These are phyloP conservation scores for Penicillium daleae DNA, from an alignment of 495 filamentous ascomycete species.

Conservation along the genomic window DNA sequence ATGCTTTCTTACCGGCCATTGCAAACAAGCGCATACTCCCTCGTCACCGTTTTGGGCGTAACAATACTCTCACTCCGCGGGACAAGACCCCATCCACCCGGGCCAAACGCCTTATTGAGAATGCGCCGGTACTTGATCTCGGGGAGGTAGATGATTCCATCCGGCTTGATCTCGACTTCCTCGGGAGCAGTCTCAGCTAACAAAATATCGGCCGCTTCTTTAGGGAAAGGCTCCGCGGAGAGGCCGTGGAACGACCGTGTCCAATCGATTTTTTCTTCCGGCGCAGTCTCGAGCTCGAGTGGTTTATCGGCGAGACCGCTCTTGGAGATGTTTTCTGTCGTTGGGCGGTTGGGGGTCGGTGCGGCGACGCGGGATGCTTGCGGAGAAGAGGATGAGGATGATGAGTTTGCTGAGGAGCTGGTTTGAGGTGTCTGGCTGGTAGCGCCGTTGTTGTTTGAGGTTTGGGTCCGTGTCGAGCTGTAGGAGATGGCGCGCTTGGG, in stretches of 20 bases:
- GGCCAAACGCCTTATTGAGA: conserved; percentile 88
- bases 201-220: conserved; percentile 74
- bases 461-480: conserved; percentile 24
- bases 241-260: conserved; percentile 90
- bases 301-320: conserved; percentile 57
- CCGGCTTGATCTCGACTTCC: conserved; percentile 94
- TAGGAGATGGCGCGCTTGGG: conserved; percentile 25
- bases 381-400: background rate
- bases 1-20: conserved; percentile 72
- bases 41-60: conserved; percentile 82
- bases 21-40: conserved; percentile 92
- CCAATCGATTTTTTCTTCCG: conserved; percentile 78
- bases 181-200: conserved; percentile 66
- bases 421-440: conserved; percentile 20
- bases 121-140: conserved; percentile 98
- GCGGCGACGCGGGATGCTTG: conserved; percentile 29
- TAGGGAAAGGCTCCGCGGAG: conserved; percentile 71
- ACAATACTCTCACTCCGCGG: conserved; percentile 91
- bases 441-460: conserved; percentile 23
- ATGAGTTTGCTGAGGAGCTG: conserved; percentile 17
- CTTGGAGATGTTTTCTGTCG: conserved; percentile 54
- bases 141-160: conserved; percentile 93
- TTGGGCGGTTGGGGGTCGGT: conserved; percentile 40
- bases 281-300: conserved; percentile 44
- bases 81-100: conserved; percentile 92